Percentiles rank a stretch among this genome's conserved stretches.
phyloP scores from a whole-genome alignment of 345 rosid species.

The Hibiscus trionum region DNA sequence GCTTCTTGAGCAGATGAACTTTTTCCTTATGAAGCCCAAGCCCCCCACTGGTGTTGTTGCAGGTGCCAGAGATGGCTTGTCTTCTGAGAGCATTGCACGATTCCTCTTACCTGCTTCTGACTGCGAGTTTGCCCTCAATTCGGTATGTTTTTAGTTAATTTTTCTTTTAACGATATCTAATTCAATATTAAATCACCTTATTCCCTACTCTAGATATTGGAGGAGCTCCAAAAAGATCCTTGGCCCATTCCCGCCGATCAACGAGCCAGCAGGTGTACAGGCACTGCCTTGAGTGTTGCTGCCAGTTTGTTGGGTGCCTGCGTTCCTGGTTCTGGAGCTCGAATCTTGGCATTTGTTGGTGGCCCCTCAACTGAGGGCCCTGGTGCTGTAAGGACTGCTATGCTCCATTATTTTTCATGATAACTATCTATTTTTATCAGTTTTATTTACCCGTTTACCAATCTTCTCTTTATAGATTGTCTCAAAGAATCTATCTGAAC shows the following conservation, averaged over 20 bases:
- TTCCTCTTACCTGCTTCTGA: constrained; percentile 81
- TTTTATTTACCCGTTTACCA: not conserved
- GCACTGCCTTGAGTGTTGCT: constrained; percentile 84
- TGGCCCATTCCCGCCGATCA: constrained; percentile 70
- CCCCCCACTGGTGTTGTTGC: constrained; percentile 79
- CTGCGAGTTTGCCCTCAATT: constrained; percentile 74
- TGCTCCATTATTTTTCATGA: not conserved
- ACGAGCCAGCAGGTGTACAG: constrained; percentile 76
- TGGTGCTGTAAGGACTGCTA: constrained; percentile 54
- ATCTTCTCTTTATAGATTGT: constrained; percentile 51
- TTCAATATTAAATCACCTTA: not conserved
- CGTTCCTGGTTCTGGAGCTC: constrained; percentile 91
- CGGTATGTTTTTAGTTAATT: constrained; percentile 7
- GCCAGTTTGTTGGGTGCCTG: constrained; percentile 85
- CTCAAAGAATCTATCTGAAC: constrained; percentile 68
- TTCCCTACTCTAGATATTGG: constrained; percentile 40
- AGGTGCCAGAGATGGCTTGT: constrained; percentile 82
- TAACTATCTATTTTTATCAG: not conserved
- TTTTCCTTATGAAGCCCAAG: constrained; percentile 71
- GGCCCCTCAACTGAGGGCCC: constrained; percentile 87
- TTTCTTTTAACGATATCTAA: not conserved
- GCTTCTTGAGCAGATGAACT: constrained; percentile 73
- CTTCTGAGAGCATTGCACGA: constrained; percentile 73
- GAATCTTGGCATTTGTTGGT: constrained; percentile 86
- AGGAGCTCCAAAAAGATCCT: constrained; percentile 81